These are phyloP conservation scores for Osmanthus fragrans DNA, from an alignment of 257 asterid species.

Conservation along the genomic window DNA sequence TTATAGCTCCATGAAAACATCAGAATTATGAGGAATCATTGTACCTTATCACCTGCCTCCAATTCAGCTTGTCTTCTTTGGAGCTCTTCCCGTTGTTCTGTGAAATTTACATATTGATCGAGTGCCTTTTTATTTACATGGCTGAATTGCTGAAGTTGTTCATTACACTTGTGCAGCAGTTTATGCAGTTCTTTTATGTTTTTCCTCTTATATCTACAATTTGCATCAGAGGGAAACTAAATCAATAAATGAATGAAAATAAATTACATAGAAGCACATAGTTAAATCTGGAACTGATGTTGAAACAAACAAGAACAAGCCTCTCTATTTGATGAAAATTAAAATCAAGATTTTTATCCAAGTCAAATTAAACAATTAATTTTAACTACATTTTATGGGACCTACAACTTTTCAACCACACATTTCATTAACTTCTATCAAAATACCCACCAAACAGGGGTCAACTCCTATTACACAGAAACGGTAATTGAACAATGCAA, in stretches of 20 bases:
- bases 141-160: conserved; percentile 90
- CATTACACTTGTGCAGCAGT: conserved; percentile 91
- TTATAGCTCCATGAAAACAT: conserved; percentile 12
- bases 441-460: too few species aligned
- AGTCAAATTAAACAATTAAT: too few species aligned
- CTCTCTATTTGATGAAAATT: too few species aligned
- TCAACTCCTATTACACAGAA: not conserved
- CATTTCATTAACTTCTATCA: too few species aligned
- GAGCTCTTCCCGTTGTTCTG: conserved; percentile 94
- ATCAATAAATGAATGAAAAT: conserved; percentile 13
- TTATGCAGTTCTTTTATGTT: conserved; percentile 76
- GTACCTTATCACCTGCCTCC: conserved; percentile 97
- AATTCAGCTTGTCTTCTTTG: conserved; percentile 94
- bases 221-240: conserved; percentile 14
- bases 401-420: too few species aligned
- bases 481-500: not conserved
- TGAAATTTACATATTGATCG: conserved; percentile 95
- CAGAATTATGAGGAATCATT: conserved; percentile 16
- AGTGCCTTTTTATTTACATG: conserved; percentile 98
- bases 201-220: conserved; percentile 70
- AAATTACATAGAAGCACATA: not conserved
- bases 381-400: too few species aligned
- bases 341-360: too few species aligned
- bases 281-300: not conserved
- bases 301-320: not conserved